Percentiles rank a stretch among this genome's conserved stretches.
phyloP scores from a whole-genome alignment of 2,329 filamentous ascomycete species.

The Diaporthe sp. region DNA sequence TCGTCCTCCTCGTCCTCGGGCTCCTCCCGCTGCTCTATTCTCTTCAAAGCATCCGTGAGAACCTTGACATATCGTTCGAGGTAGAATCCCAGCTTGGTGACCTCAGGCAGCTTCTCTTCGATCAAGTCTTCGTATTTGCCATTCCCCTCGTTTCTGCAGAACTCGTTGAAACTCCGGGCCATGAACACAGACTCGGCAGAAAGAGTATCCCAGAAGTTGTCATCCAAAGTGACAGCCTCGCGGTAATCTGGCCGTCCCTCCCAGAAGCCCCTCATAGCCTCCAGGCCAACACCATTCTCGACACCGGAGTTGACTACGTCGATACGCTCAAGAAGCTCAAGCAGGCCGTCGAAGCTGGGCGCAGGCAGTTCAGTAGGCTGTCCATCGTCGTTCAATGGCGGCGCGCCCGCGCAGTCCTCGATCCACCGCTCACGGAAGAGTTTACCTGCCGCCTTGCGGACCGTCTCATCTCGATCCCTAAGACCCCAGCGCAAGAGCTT shows the following conservation, averaged over 20 bases:
- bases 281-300: conserved; percentile 89
- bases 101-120: conserved; percentile 95
- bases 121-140: conserved; percentile 81
- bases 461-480: conserved; percentile 92
- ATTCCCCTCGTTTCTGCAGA: conserved; percentile 81
- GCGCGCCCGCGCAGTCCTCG: conserved; percentile 86
- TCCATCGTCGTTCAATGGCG: conserved; percentile 70
- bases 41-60: conserved; percentile 74
- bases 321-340: conserved; percentile 93
- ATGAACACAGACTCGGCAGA: conserved; percentile 91
- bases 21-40: conserved; percentile 65
- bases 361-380: conserved; percentile 68
- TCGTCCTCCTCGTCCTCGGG: conserved; percentile 77
- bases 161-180: conserved; percentile 93
- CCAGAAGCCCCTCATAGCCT: conserved; percentile 98
- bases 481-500: conserved; percentile 96
- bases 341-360: conserved; percentile 84
- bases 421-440: conserved; percentile 98
- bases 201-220: conserved; percentile 84
- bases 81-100: conserved; percentile 90
- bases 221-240: conserved; percentile 78
- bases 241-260: conserved; percentile 88
- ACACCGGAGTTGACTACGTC: conserved; percentile 92
- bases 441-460: conserved; percentile 90
- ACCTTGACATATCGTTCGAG: conserved; percentile 83